These are phyloP conservation scores for Aspergillus phoenicis DNA, from an alignment of 2,329 filamentous ascomycete genomes.

Conservation along the genomic window DNA sequence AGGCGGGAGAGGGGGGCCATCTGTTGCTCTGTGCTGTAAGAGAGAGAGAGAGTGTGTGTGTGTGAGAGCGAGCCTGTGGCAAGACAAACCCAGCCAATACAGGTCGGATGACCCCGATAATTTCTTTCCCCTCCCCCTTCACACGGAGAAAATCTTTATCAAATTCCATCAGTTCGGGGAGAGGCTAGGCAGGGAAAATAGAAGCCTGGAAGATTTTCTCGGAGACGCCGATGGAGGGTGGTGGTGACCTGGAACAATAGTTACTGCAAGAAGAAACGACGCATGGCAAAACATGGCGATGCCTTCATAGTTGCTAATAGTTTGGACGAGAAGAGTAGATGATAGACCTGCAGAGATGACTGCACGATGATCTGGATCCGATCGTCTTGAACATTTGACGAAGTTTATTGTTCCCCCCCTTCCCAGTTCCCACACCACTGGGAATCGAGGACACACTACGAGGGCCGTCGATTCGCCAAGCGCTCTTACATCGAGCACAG, in stretches of 20 bases:
- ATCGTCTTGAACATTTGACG: slow-evolving; percentile 14
- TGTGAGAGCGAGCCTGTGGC: background rate
- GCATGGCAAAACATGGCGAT: background rate
- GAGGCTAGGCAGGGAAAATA: background rate
- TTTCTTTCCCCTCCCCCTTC: background rate
- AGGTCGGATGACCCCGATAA: background rate
- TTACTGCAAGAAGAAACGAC: background rate
- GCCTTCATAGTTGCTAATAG: slow-evolving; percentile 7
- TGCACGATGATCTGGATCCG: slow-evolving; percentile 16
- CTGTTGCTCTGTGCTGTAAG: slow-evolving; percentile 10
- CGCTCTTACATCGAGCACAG: slow-evolving; percentile 2
- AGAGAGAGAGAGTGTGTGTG: too few relatives aligned
- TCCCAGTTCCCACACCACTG: background rate
- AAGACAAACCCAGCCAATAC: background rate
- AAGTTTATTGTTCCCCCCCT: slow-evolving; percentile 20
- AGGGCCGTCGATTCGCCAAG: background rate
- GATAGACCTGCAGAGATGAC: slow-evolving; percentile 1
- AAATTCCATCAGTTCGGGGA: background rate
- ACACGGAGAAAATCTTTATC: background rate
- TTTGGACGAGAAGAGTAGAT: slow-evolving; percentile 1
- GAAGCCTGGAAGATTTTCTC: slow-evolving; percentile 1
- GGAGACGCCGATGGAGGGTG: background rate
- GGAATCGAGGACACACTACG: background rate
- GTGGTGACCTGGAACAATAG: slow-evolving; percentile 2
- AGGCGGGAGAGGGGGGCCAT: background rate